These are phyloP conservation scores for Phaeophleospora eucalypticola DNA, from an alignment of 2,329 filamentous ascomycete species.

Conservation along the genomic window DNA sequence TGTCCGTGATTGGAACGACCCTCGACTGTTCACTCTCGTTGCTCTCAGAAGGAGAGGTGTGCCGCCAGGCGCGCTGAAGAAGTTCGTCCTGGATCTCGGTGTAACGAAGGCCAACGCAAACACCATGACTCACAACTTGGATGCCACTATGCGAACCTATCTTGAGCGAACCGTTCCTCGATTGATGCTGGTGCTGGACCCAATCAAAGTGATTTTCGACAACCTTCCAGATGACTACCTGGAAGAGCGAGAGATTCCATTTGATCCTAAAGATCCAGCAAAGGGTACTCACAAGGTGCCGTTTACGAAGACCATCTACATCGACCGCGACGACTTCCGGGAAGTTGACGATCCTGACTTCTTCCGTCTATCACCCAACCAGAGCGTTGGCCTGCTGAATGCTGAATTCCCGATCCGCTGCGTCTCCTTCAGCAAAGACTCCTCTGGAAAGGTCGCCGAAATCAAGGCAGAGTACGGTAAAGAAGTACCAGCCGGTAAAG, in stretches of 20 bases:
- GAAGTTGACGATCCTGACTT: constrained; percentile 69
- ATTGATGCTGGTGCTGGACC: constrained; percentile 84
- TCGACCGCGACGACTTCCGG: constrained; percentile 75
- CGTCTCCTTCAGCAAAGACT: constrained; percentile 63
- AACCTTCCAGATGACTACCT: constrained; percentile 66
- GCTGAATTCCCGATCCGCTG: constrained; percentile 66
- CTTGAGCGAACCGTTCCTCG: constrained; percentile 84
- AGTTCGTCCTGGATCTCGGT: constrained; percentile 86
- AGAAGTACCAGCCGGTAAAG: constrained; percentile 47
- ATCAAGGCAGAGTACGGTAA: constrained; percentile 68
- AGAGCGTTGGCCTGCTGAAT: constrained; percentile 70
- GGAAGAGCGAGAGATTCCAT: constrained; percentile 66
- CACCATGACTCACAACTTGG: constrained; percentile 78
- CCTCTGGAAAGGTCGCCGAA: constrained; percentile 60
- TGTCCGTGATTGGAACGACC: constrained; percentile 88
- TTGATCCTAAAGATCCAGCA: constrained; percentile 73
- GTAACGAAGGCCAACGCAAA: constrained; percentile 77
- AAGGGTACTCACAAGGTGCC: constrained; percentile 59
- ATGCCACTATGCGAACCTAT: constrained; percentile 78
- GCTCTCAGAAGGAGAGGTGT: constrained; percentile 79
- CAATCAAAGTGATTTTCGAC: constrained; percentile 76
- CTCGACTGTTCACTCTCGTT: constrained; percentile 81
- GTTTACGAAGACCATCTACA: constrained; percentile 77
- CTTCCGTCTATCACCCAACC: constrained; percentile 72
- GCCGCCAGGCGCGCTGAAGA: constrained; percentile 80